A percentile compares a stretch with the other conserved stretches of the same genome.
phyloP scores from a whole-genome alignment of 1,284 basidiomycete species.

The Grifola frondosa region DNA sequence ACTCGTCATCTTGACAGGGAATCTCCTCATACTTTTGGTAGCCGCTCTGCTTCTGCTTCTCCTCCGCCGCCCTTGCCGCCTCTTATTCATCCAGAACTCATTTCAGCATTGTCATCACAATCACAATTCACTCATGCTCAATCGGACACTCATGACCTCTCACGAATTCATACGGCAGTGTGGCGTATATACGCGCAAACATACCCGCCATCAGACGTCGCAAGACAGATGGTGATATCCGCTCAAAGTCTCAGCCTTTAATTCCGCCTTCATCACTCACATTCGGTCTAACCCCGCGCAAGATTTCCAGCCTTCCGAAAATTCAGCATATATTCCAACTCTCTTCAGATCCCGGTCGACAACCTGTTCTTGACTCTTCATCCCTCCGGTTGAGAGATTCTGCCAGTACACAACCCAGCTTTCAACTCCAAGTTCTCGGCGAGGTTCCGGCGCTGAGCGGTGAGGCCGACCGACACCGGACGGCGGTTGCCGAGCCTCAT shows the following conservation, averaged over 20 bases:
- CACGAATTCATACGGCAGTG: no score
- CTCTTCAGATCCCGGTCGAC: constrained; percentile 7
- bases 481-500: constrained; percentile 25
- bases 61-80: constrained; percentile 49
- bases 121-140: constrained; percentile 11
- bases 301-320: constrained; percentile 26
- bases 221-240: constrained; percentile 10
- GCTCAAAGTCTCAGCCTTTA: constrained; percentile 9
- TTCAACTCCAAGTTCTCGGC: constrained; percentile 6
- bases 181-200: constrained; percentile 21
- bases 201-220: constrained; percentile 21
- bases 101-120: constrained; percentile 23
- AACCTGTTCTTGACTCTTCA: no score
- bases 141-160: constrained; percentile 9
- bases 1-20: no score
- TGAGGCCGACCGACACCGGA: constrained; percentile 8
- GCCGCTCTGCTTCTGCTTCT: constrained; percentile 26
- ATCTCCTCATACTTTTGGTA: constrained; percentile 42
- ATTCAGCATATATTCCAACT: constrained; percentile 24
- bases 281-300: constrained; percentile 19
- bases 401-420: no score
- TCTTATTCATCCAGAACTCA: constrained; percentile 50
- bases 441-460: constrained; percentile 41
- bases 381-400: no score
- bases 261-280: constrained; percentile 8